Conservation (phyloP, 768 basidiomycete genomes). For the Leccinum boreale region DNA sequence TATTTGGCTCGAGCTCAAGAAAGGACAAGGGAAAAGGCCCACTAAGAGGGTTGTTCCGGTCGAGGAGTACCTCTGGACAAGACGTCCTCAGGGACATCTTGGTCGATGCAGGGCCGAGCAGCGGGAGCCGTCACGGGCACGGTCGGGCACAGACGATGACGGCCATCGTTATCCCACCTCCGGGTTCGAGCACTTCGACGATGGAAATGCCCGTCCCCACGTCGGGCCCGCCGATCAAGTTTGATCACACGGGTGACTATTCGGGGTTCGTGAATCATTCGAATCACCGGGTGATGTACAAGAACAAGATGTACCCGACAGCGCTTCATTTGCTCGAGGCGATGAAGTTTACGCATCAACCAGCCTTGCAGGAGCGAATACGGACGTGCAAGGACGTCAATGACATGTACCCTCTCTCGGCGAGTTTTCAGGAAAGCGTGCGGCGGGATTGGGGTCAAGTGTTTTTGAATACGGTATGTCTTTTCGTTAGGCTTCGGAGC, state of each 20-base stretch:
- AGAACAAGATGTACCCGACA: slow-evolving; percentile 56
- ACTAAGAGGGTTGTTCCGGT: slow-evolving; percentile 44
- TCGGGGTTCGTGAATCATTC: slow-evolving; percentile 65
- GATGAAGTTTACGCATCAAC: slow-evolving; percentile 56
- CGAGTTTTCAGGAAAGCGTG: slow-evolving; percentile 35
- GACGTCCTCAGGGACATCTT: slow-evolving; percentile 5
- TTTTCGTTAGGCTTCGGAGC: not conserved
- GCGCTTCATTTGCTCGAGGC: slow-evolving; percentile 78
- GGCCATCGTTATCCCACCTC: slow-evolving; percentile 24
- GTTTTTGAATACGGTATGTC: slow-evolving; percentile 49
- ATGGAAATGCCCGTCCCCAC: slow-evolving; percentile 15
- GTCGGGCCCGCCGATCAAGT: slow-evolving; percentile 30
- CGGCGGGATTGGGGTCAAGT: slow-evolving; percentile 54
- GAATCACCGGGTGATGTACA: slow-evolving; percentile 55
- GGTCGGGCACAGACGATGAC: slow-evolving; percentile 21
- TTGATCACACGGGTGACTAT: slow-evolving; percentile 41
- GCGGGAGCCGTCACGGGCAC: slow-evolving; percentile 16
- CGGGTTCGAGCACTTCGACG: not conserved
- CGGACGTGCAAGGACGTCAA: slow-evolving; percentile 39
- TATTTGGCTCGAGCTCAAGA: slow-evolving; percentile 27
- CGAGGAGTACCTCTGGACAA: slow-evolving; percentile 33
- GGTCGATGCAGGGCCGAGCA: slow-evolving; percentile 14
- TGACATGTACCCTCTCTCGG: slow-evolving; percentile 37
- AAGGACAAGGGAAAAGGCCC: slow-evolving; percentile 35
- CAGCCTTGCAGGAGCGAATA: slow-evolving; percentile 56